Percentiles rank a stretch among this genome's conserved stretches.
Conservation (phyloP, 495 filamentous ascomycete species). For the Penicillium argentinense region DNA sequence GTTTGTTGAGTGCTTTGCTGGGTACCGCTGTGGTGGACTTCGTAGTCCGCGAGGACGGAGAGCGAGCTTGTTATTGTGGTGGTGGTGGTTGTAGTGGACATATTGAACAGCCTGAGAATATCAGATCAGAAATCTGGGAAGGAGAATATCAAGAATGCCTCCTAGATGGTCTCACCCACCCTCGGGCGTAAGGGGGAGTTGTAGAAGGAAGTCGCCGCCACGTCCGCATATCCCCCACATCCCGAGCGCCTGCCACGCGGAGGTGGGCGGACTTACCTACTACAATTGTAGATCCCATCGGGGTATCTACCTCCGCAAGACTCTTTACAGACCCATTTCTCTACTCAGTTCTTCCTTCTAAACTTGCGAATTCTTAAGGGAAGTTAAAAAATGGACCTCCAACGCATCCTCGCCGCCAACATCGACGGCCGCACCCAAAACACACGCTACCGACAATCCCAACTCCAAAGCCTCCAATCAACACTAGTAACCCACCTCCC, state of each 20-base stretch:
- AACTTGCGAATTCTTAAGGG: no score
- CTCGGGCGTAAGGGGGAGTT: no score
- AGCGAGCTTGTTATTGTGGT: constrained; percentile 26
- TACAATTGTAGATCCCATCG: no score
- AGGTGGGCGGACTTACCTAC: no score
- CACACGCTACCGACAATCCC: constrained; percentile 44
- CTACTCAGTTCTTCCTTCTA: no score
- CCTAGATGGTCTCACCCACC: no score
- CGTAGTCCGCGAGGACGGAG: constrained; percentile 48
- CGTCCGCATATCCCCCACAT: constrained; percentile 30
- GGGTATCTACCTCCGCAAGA: no score
- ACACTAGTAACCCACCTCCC: constrained; percentile 30
- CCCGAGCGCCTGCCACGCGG: no score
- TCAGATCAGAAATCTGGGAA: constrained; percentile 1
- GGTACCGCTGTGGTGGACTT: constrained; percentile 39
- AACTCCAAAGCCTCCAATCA: constrained; percentile 45
- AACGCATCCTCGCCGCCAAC: constrained; percentile 38
- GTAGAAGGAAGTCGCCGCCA: not conserved
- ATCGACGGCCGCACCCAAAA: constrained; percentile 50
- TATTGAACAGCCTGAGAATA: constrained; percentile 18
- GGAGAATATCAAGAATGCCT: no score
- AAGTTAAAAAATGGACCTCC: constrained; percentile 39
- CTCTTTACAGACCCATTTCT: no score
- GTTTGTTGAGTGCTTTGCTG: constrained; percentile 6
- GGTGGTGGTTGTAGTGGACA: constrained; percentile 41